Evolutionary conservation across 2,329 filamentous ascomycete species (phyloP), one percentile per base, ranked within the genome.

Genomic region (Zalaria sp.): DNA sequence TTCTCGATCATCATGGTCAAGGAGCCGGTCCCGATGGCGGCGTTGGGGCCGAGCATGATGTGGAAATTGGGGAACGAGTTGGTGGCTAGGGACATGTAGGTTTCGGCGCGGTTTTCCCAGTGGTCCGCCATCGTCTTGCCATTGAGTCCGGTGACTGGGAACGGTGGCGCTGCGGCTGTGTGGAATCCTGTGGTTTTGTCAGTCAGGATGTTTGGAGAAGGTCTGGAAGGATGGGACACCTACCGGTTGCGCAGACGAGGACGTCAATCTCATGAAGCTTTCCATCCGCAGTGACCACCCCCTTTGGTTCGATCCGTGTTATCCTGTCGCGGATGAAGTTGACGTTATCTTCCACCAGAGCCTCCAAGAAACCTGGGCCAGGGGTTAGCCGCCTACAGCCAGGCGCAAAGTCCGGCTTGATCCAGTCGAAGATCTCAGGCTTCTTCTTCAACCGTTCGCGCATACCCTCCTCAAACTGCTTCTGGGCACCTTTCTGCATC

Each of bases 301-400:
- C 63, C 3, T 51, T 50, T 5, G 54, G 48, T 4, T 57, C 56
- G 43, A 68, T 62, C 9, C 53, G 49, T 10, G 50, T 44, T 46
- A 71, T 66, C 2, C 50, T 53, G 27, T 61, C 59, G 25, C 57
- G 58, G 27, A 68, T 58, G 5, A 61, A 59, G n/a, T 58, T 51
- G 4, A 72, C 65, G 37, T 74, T 72, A 7, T 59, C 54, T 40
- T 63, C 47, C 3, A 56, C 56, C 34, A 71, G 53, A 61, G 69
- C 65, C 49, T 72, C 66, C 5, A 73, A 62, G 48, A 70, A 73
- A 0, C 69, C 68, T 25, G 66, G 65, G 0, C 69, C 69, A 0
- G 70, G 71, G 0, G 70, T 71, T 11, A 70, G 48, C 2, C 69
- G 58, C 6, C 68, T 57, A 43, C 69, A 73, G 1, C 68, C 68